Base-by-base conservation (phyloP, 352 stramenopile species). In the Globisporangium heterothallicum region DNA sequence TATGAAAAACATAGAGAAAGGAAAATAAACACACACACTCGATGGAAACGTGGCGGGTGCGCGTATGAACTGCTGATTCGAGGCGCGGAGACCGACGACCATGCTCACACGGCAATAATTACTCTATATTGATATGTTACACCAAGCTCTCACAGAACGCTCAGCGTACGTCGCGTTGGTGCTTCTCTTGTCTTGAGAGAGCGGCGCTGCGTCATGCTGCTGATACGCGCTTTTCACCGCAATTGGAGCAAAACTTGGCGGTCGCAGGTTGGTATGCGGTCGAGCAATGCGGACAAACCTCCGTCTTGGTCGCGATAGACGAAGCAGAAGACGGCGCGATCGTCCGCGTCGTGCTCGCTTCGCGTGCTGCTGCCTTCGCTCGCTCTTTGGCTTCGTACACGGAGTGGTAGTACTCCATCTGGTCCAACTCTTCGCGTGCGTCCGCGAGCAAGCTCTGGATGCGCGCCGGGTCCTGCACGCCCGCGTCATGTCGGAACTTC, bases 321-420 rank as follows among this genome's bases (percentile, higher is more conserved):
- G 35, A 21, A 14, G 35, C 16, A 3, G 16, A 7, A 16, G 16
- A 6, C 14, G 18, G 8, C 58, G 14, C 29, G 41, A 10, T 19
- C 13, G 3, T 14, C 27, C 21, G 29, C 2, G 19, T 56, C 36
- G 32, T 53, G 8, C 32, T 57, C 16, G 36, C 40, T 32, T 43
- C 24, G 29, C 21, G 58, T 25, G 50, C 35, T 4, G 36, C 29
- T 10, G 48, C 46, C 34, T 68, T 42, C 25, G 70, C 54, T 19
- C 59, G 59, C 47, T 89, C 65, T 51, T 88, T 90, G 21, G 71
- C 61, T 46, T 78, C 61, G 54, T 90, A 92, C 32, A 94, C 66
- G 2, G 75, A 85, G 62, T 94, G 84, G 52, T 88, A 94, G 54
- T 92, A 94, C 29, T 92, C 70, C 84, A 94, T 94, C 19, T 74